Evolutionary conservation across 139 green algal species (phyloP), one percentile per base, ranked within the genome.

Genomic region (Yamagishiella unicocca): DNA sequence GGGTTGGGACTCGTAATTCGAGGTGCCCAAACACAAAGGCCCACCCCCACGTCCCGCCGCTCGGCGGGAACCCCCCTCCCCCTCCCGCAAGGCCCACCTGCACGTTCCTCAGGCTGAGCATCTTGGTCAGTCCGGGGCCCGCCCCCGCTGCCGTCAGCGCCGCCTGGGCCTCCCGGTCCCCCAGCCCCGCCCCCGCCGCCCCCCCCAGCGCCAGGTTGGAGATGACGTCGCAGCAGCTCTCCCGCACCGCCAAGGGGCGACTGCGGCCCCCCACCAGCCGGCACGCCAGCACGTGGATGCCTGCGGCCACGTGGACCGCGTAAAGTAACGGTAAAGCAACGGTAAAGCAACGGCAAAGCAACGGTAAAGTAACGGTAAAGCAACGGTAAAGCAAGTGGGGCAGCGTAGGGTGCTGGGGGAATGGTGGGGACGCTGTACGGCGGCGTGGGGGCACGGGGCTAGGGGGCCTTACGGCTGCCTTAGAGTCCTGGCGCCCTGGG

Each of bases 171-270:
- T 67, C 74, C 0, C 45, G 46, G 53, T 68, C 50, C 7, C 25
- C 71, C 40, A 35, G 24, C 71, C 22, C 31, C 40, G 40, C 71
- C 40, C 8, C 71, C 40, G 71, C 19, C 0, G 42, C 45, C 6
- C 12, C 45, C 7, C 43, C 74, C 50, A 82, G 74, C 2, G 31
- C 33, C 29, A 81, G 42, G 27, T 81, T 81, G 45, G 72, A 27
- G 37, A 81, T 81, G 43, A 81, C 45, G 43, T 64, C 72, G 42
- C 43, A 62, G 42, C 72, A 81, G 43, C 43, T 81, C 43, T 81
- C 43, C n/a, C 72, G 72, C 45, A 81, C 43, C 33, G 43, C 72
- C 45, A 81, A 45, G 0, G 72, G 45, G 10, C 72, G 72, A 25
- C 5, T 42, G 72, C 43, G 43, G 14, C n/a, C n/a, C 8, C 72